Evolutionary conservation across 164 flowering plant genomes (phyloP).

Genomic region (Vitis labrusca): DNA sequence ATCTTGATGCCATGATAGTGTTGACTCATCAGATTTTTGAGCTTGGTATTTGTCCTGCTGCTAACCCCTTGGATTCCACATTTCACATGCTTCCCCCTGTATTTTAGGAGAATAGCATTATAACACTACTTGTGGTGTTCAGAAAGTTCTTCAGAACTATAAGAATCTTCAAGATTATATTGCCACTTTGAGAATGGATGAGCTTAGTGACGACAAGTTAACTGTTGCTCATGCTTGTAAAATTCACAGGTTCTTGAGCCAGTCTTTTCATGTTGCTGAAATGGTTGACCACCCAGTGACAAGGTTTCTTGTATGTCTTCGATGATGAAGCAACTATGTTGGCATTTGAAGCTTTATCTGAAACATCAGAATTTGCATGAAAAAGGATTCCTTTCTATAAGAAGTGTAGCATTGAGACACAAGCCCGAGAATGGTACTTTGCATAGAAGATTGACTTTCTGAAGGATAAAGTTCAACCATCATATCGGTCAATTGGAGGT

Average conservation of each 20-base stretch:
- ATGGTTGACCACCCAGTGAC: slow-evolving; percentile 95
- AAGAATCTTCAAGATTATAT: slow-evolving; percentile 97
- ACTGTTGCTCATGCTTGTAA: slow-evolving; percentile 96
- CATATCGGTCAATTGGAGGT: slow-evolving; percentile 19
- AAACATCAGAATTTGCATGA: slow-evolving; percentile 90
- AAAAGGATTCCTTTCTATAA: slow-evolving; percentile 96
- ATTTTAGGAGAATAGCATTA: slow-evolving; percentile 76
- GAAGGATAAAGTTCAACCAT: slow-evolving; percentile 85
- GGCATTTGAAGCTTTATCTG: slow-evolving; percentile 85
- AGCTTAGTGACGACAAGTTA: slow-evolving; percentile 94
- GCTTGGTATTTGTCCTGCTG: slow-evolving; percentile 89
- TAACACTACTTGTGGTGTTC: slow-evolving; percentile 80
- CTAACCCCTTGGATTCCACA: slow-evolving; percentile 74
- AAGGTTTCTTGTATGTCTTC: slow-evolving; percentile 94
- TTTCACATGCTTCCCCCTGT: slow-evolving; percentile 84
- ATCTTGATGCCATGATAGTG: slow-evolving; percentile 98
- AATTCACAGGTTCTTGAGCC: slow-evolving; percentile 86
- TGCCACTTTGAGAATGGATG: slow-evolving; percentile 99
- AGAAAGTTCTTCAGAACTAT: slow-evolving; percentile 87
- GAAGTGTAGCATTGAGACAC: slow-evolving; percentile 80
- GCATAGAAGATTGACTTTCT: slow-evolving; percentile 81
- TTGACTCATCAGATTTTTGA: slow-evolving; percentile 96
- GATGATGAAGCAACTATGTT: slow-evolving; percentile 97
- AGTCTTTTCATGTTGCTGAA: slow-evolving; percentile 99
- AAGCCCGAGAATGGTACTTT: slow-evolving; percentile 95